A percentile compares a stretch with the other conserved stretches of the same genome.
Evolutionary conservation across 1,284 basidiomycete species (phyloP).

Genomic region (Trichosporon inkin): DNA sequence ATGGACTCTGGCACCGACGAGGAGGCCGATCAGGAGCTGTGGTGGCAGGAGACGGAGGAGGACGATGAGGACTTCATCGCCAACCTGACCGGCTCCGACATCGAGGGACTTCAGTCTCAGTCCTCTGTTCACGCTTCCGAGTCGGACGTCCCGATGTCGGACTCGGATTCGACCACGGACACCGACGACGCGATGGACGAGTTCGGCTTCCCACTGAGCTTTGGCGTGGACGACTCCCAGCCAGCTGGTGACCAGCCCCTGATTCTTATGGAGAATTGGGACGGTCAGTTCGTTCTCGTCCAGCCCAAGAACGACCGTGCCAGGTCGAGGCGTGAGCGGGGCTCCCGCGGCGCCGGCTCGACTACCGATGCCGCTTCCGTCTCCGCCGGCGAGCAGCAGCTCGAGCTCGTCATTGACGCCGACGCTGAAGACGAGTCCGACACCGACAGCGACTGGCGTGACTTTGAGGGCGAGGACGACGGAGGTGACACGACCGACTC

Average conservation of each 20-base stretch:
- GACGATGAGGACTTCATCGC: constrained; percentile 42
- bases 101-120: constrained; percentile 39
- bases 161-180: constrained; percentile 31
- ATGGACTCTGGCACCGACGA: constrained; percentile 31
- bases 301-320: constrained; percentile 38
- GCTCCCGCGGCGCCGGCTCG: constrained; percentile 30
- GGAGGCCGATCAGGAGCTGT: constrained; percentile 25
- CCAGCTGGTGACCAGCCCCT: constrained; percentile 27
- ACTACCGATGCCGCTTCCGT: constrained; percentile 33
- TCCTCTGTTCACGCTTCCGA: constrained; percentile 38
- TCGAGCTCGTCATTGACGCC: constrained; percentile 39
- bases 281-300: constrained; percentile 46
- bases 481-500: constrained; percentile 48
- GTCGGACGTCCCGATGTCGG: constrained; percentile 33
- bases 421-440: constrained; percentile 36
- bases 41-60: constrained; percentile 36
- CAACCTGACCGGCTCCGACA: constrained; percentile 44
- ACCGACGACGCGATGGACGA: constrained; percentile 43
- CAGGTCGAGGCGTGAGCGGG: constrained; percentile 18
- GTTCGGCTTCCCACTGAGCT: constrained; percentile 42
- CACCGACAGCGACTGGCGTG: constrained; percentile 34
- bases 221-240: constrained; percentile 17
- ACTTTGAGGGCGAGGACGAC: constrained; percentile 33
- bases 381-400: constrained; percentile 35
- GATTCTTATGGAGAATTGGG: constrained; percentile 50